A percentile compares a stretch with the other conserved stretches of the same genome.
phyloP scores from a whole-genome alignment of 2,329 filamentous ascomycete genomes.

The Fragosphaeria purpurea region DNA sequence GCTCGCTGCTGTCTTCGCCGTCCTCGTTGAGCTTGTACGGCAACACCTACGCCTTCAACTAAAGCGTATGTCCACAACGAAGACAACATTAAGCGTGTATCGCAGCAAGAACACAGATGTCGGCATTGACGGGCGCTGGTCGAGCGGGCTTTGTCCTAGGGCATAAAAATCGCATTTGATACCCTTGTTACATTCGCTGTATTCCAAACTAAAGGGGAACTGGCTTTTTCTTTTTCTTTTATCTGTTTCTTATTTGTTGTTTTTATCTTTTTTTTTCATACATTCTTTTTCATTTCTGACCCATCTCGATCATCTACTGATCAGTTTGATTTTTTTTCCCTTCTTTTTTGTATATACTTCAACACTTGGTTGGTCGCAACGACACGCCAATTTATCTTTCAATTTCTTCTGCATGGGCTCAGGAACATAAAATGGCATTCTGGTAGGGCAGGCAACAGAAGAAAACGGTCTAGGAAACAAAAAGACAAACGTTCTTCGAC shows the following conservation, averaged over 20 bases:
- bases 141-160: slow-evolving; percentile 5
- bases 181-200: slow-evolving; percentile 13
- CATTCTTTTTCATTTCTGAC: neutral
- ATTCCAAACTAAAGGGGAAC: slow-evolving; percentile 7
- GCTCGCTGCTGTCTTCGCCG: slow-evolving; percentile 30
- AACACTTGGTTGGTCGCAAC: neutral
- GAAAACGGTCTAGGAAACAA: neutral
- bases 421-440: neutral
- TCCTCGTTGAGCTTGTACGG: slow-evolving; percentile 36
- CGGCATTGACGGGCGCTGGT: slow-evolving; percentile 7
- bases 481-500: neutral
- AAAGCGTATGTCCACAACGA: neutral
- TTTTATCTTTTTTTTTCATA: neutral
- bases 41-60: slow-evolving; percentile 35
- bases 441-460: neutral
- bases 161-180: slow-evolving; percentile 9
- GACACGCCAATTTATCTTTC: neutral
- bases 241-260: slow-evolving; percentile 3
- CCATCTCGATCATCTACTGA: neutral
- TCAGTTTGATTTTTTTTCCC: neutral
- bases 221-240: slow-evolving; percentile 1
- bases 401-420: neutral
- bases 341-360: slow-evolving; percentile 6
- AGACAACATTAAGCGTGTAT: too few relatives aligned
- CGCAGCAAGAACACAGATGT: neutral